Conservation (phyloP, 371 early-diverging fungal species). For the Globomyces sp. region DNA sequence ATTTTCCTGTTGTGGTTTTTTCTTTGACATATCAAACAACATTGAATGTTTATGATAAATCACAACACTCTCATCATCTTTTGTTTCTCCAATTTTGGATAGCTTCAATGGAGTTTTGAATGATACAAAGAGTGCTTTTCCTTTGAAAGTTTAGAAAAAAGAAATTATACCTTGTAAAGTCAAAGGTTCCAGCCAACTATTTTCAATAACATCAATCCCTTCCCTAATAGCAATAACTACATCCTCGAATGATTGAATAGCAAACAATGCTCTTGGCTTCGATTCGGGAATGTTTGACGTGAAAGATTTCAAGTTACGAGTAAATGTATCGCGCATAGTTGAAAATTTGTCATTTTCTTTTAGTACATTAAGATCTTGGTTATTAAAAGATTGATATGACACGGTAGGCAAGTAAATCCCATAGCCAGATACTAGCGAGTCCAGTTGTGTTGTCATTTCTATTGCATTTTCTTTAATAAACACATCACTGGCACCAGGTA, state of each 20-base stretch:
- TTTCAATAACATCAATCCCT: constrained; percentile 8
- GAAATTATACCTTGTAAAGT: constrained; percentile 11
- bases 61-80: neutral
- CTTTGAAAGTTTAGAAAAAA: neutral
- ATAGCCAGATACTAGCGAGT: neutral
- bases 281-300: neutral
- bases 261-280: constrained; percentile 15
- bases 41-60: neutral
- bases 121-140: neutral
- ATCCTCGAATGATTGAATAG: neutral
- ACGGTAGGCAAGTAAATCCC: constrained; percentile 7
- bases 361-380: neutral
- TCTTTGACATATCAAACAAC: neutral
- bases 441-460: neutral
- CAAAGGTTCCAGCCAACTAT: constrained; percentile 16
- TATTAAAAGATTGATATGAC: neutral
- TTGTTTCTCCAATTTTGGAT: neutral
- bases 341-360: neutral
- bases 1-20: neutral
- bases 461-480: neutral
- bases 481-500: neutral
- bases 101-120: neutral
- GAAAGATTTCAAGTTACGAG: neutral
- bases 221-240: neutral
- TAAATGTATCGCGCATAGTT: neutral